These are phyloP conservation scores for Cephalotrichum gorgonifer DNA, from an alignment of 2,329 filamentous ascomycete genomes.

Conservation along the genomic window DNA sequence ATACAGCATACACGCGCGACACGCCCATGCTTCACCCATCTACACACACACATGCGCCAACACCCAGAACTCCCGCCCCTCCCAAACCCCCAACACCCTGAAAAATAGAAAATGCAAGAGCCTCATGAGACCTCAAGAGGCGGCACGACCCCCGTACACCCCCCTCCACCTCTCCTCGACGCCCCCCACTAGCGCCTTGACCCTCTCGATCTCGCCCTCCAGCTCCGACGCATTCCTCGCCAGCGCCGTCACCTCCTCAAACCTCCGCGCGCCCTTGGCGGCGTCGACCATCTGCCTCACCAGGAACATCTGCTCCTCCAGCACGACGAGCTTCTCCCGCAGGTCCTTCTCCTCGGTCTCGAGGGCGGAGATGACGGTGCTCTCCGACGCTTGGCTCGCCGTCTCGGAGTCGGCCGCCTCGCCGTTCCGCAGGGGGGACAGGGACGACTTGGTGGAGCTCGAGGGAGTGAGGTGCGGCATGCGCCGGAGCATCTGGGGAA, in stretches of 20 bases:
- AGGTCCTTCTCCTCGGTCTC: conserved; percentile 79
- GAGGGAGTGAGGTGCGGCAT: neutral
- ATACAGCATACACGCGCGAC: neutral
- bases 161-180: conserved; percentile 40
- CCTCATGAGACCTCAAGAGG: neutral
- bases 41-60: neutral
- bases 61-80: neutral
- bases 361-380: conserved; percentile 45
- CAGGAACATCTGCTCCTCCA: conserved; percentile 87
- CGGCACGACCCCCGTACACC: conserved; percentile 7
- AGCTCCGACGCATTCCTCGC: conserved; percentile 75
- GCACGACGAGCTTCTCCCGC: conserved; percentile 67
- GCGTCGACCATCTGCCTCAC: conserved; percentile 76
- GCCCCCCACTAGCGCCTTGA: conserved; percentile 53
- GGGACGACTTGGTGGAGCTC: conserved; percentile 1
- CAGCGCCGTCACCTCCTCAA: conserved; percentile 77
- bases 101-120: neutral
- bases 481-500: conserved; percentile 52
- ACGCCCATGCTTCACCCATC: neutral
- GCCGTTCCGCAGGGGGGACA: conserved; percentile 34
- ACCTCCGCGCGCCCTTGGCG: conserved; percentile 65
- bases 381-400: conserved; percentile 39
- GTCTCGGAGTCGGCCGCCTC: conserved; percentile 34
- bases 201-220: conserved; percentile 61
- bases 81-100: neutral